A percentile compares a stretch with the other conserved stretches of the same genome.
phyloP scores from a whole-genome alignment of 208 protist genomes.

The Phytomonas francai region DNA sequence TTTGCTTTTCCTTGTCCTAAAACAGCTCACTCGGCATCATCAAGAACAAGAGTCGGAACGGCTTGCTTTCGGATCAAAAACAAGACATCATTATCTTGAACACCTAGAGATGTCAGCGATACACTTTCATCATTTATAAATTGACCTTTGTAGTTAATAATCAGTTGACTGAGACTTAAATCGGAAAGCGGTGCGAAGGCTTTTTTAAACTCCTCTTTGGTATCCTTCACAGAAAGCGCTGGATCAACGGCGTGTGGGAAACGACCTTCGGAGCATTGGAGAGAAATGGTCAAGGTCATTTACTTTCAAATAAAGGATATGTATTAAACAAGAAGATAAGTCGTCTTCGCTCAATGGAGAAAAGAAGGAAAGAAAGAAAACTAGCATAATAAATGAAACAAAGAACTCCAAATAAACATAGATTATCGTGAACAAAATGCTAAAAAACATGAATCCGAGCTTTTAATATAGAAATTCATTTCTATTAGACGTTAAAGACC shows the following conservation, averaged over 20 bases:
- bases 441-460: no score
- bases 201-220: conserved; percentile 30
- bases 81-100: conserved; percentile 24
- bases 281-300: conserved; percentile 22
- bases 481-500: no score
- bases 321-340: not conserved
- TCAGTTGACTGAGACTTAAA: conserved; percentile 46
- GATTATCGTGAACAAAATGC: not conserved
- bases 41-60: not conserved
- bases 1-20: not conserved
- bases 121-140: conserved; percentile 29
- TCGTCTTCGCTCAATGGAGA: not conserved
- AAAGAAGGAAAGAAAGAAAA: conserved; percentile 14
- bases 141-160: conserved; percentile 31
- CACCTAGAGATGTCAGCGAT: conserved; percentile 22
- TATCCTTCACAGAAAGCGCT: conserved; percentile 24
- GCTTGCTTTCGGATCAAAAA: conserved; percentile 12
- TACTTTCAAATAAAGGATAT: conserved; percentile 3
- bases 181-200: conserved; percentile 19
- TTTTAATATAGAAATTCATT: no score
- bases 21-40: not conserved
- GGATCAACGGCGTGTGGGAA: conserved; percentile 32
- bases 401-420: conserved; percentile 11
- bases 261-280: conserved; percentile 61
- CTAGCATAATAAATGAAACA: not conserved